These are phyloP conservation scores for Paramecium pentaurelia DNA, from an alignment of 73 alveolate genomes.

Conservation along the genomic window DNA sequence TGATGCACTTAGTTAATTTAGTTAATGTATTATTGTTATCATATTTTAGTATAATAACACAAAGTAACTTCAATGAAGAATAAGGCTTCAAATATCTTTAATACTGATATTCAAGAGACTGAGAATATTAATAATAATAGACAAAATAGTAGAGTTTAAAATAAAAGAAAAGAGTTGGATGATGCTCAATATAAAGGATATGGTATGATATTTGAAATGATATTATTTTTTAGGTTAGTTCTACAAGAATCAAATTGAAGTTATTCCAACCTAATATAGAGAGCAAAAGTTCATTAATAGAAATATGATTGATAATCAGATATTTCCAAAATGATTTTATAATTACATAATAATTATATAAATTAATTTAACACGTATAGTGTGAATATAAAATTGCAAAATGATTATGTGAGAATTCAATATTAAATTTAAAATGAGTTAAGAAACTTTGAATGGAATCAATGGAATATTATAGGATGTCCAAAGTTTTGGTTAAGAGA, in stretches of 20 bases:
- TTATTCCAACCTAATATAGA: not conserved
- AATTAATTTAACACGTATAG: not conserved
- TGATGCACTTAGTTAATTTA: constrained; percentile 28
- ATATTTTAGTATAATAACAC: not conserved
- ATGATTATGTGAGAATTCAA: not conserved
- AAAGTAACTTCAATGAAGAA: not conserved
- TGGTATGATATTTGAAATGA: not conserved
- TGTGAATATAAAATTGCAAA: not conserved
- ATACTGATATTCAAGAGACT: not conserved
- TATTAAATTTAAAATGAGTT: constrained; percentile 19
- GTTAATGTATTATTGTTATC: not conserved
- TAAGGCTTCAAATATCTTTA: not conserved
- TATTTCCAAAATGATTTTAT: constrained; percentile 26
- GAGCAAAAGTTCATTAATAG: constrained; percentile 14
- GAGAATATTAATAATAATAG: not conserved
- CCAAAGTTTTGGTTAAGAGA: constrained; percentile 71
- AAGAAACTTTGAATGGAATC: constrained; percentile 56
- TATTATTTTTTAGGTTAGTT: not conserved
- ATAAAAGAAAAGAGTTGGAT: not conserved
- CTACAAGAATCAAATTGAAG: not conserved
- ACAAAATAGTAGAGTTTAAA: not conserved
- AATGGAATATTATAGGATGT: constrained; percentile 50
- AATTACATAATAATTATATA: not conserved
- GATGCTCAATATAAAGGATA: constrained; percentile 34
- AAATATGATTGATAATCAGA: not conserved